Evolutionary conservation across 495 filamentous ascomycete species (phyloP).

Genomic region (Hypoxylon perforatum): DNA sequence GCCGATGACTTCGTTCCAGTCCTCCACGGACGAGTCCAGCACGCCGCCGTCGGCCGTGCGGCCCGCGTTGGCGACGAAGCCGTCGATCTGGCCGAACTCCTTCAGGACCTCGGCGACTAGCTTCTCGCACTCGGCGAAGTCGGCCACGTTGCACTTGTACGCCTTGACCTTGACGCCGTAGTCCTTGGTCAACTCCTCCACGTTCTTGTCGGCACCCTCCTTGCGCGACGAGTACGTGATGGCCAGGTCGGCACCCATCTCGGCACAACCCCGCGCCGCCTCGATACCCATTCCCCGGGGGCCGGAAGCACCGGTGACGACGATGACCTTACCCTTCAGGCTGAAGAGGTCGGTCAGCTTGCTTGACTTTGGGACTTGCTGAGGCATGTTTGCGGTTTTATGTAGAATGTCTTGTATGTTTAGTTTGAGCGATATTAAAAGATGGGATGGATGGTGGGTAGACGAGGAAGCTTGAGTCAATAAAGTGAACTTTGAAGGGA

Average conservation of each 20-base stretch:
- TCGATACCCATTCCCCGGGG: conserved; percentile 65
- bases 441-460: not conserved
- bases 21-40: conserved; percentile 53
- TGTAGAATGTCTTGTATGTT: conserved; percentile 3
- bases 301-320: conserved; percentile 64
- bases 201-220: conserved; percentile 68
- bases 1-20: conserved; percentile 67
- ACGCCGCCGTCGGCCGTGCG: conserved; percentile 56
- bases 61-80: conserved; percentile 60
- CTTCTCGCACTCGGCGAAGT: conserved; percentile 63
- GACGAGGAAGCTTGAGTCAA: not conserved
- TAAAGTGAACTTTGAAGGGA: not conserved
- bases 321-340: conserved; percentile 64
- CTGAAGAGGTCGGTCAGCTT: conserved; percentile 58
- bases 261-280: conserved; percentile 58
- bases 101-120: conserved; percentile 63
- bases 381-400: conserved; percentile 44
- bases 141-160: conserved; percentile 73
- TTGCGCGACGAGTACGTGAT: conserved; percentile 59
- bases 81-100: conserved; percentile 67
- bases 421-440: not conserved
- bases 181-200: conserved; percentile 57
- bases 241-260: conserved; percentile 62
- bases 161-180: conserved; percentile 71
- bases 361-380: conserved; percentile 44